These are phyloP conservation scores for Vairimorpha necatrix DNA, from an alignment of 371 early-diverging fungal species.

Conservation along the genomic window DNA sequence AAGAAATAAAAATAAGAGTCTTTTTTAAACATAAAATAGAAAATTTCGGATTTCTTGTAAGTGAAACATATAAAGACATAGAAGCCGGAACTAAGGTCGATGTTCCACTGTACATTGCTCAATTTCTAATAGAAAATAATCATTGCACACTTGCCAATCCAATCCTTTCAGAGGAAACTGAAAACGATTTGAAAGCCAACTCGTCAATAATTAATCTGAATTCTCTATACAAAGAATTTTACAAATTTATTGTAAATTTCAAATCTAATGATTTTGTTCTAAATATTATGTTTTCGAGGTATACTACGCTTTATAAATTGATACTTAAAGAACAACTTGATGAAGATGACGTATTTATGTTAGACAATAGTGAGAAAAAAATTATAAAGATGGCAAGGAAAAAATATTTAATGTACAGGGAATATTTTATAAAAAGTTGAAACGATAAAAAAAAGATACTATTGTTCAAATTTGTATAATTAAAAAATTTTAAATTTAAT, in stretches of 20 bases:
- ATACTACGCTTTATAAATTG: slow-evolving; percentile 10
- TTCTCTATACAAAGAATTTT: slow-evolving; percentile 20
- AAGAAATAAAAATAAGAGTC: slow-evolving; percentile 23
- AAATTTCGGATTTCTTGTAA: slow-evolving; percentile 25
- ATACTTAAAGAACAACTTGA: slow-evolving; percentile 29
- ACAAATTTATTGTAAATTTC: slow-evolving; percentile 6
- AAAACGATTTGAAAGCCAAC: slow-evolving; percentile 41
- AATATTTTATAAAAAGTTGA: slow-evolving; percentile 17
- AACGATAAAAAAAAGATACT: too few relatives aligned
- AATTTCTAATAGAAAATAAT: slow-evolving; percentile 44
- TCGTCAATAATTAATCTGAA: slow-evolving; percentile 40
- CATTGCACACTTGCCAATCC: slow-evolving; percentile 27
- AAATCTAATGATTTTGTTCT: neutral
- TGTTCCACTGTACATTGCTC: slow-evolving; percentile 28
- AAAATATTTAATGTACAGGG: slow-evolving; percentile 4
- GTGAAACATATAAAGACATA: neutral
- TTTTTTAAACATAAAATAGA: slow-evolving; percentile 26
- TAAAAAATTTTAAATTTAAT: too few relatives aligned
- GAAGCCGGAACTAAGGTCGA: slow-evolving; percentile 11
- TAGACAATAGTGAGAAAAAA: slow-evolving; percentile 20
- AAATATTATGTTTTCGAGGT: slow-evolving; percentile 34
- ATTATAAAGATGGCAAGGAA: slow-evolving; percentile 16
- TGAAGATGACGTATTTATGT: slow-evolving; percentile 38
- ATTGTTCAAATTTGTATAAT: too few relatives aligned
- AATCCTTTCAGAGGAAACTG: neutral